These are phyloP conservation scores for Arthrinium puccinioides DNA, from an alignment of 2,329 filamentous ascomycete genomes.

Conservation along the genomic window DNA sequence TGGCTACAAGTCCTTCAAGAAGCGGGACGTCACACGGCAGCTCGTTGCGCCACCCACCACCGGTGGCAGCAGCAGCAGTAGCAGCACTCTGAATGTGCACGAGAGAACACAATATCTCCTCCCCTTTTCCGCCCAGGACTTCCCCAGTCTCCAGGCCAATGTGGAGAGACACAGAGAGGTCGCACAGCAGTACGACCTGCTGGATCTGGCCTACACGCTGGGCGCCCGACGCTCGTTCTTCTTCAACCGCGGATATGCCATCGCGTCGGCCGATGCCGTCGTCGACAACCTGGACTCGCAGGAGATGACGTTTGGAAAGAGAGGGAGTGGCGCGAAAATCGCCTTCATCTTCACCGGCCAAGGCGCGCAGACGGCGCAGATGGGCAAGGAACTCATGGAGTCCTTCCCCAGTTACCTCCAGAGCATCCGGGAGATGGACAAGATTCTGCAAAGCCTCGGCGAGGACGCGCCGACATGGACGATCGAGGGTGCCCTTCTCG, in stretches of 20 bases:
- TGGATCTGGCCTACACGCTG: slow-evolving; percentile 14
- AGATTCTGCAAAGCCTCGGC: slow-evolving; percentile 2
- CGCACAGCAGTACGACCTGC: slow-evolving; percentile 8
- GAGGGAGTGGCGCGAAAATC: no score
- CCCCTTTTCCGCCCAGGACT: slow-evolving; percentile 14
- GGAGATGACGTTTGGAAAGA: background rate
- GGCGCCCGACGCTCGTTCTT: slow-evolving; percentile 7
- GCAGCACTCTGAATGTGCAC: background rate
- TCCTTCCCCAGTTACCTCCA: slow-evolving; percentile 1
- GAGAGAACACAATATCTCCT: slow-evolving; percentile 7
- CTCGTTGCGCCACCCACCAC: no score
- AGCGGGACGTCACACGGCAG: no score
- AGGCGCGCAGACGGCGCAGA: slow-evolving; percentile 22
- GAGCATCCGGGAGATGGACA: slow-evolving; percentile 7
- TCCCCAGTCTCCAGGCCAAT: slow-evolving; percentile 8
- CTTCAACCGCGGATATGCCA: background rate
- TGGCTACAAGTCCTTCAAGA: no score
- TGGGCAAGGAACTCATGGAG: slow-evolving; percentile 14
- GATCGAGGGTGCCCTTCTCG: slow-evolving; percentile 2
- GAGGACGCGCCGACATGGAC: slow-evolving; percentile 4
- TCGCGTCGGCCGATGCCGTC: background rate
- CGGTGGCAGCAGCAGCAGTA: no score
- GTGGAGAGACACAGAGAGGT: slow-evolving; percentile 3
- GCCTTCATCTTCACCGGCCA: slow-evolving; percentile 13
- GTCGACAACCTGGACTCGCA: background rate